Conservation (phyloP, 768 basidiomycete genomes). For the Lactarius trivialis region DNA sequence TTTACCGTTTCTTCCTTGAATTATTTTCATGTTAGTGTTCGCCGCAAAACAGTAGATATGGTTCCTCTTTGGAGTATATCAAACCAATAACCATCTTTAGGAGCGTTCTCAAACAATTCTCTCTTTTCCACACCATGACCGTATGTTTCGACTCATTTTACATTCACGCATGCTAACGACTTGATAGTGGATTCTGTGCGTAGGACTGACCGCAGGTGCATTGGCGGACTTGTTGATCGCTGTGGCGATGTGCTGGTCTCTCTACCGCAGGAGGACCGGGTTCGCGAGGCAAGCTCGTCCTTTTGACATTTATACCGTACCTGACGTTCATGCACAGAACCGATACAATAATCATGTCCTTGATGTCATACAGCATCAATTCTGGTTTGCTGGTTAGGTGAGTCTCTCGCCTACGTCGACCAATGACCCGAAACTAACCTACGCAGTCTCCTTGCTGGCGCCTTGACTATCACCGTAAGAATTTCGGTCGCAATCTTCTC, state of each 20-base stretch:
- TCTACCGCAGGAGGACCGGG: too few relatives aligned
- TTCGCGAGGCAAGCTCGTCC: too few relatives aligned
- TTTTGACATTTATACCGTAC: too few relatives aligned
- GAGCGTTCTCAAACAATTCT: too few relatives aligned
- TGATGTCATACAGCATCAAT: slow-evolving; percentile 28
- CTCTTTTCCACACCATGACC: too few relatives aligned
- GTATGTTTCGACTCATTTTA: too few relatives aligned
- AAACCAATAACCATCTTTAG: not conserved
- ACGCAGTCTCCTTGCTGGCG: slow-evolving; percentile 22
- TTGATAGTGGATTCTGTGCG: too few relatives aligned
- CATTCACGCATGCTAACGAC: not conserved
- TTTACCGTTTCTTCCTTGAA: not conserved
- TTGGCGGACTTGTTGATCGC: too few relatives aligned
- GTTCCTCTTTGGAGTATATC: not conserved
- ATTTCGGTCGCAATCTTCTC: not conserved
- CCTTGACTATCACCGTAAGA: slow-evolving; percentile 19
- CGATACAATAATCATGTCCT: slow-evolving; percentile 25
- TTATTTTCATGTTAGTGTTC: not conserved
- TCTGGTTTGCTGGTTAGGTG: slow-evolving; percentile 27
- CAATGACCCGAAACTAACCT: too few relatives aligned
- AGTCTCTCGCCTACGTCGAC: not conserved
- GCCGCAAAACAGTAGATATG: not conserved
- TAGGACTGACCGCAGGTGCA: too few relatives aligned
- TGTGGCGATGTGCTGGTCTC: too few relatives aligned
- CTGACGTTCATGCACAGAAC: slow-evolving; percentile 22